Base-by-base conservation (phyloP, 2,329 filamentous ascomycete genomes). In the Talaromyces sp. region DNA sequence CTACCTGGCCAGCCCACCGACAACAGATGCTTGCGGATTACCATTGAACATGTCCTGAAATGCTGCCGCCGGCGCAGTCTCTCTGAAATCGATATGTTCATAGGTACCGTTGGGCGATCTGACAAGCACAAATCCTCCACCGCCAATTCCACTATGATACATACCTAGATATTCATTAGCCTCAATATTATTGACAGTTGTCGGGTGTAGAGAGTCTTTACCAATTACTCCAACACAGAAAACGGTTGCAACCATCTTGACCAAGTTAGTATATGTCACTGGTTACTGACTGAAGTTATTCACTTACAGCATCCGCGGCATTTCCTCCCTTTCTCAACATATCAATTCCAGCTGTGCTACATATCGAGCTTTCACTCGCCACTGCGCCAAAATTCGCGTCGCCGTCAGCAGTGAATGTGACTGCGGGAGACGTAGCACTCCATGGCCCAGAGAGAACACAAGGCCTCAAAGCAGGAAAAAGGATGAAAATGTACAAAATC, bases 101-200 rank as follows among this genome's bases (percentile, higher is more conserved):
- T 93, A 96, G 19, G 82, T 82, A n/a, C 92, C 92, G 66, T 91
- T 82, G 16, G 86, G 80, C 39, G 87, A 84, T 57, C 91, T 88
- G 5, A 97, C 86, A 5, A 97, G 83, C 84, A 93, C 90, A 78
- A 98, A 98, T 2, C 94, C 94, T 47, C 94, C 94, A 7, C 94
- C 94, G 22, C 91, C 93, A 66, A 97, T 90, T 16, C 94, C 93
- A 47, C 79, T 83, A 75, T 93, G 90, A 70, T 92, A 91, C 87
- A 91, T 91, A 64, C 85, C 82, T 83, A 49, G 11, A 39, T 22
- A 10, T 24, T 9, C 9, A 22, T 67, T 58, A 66, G 67, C 33
- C 7, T 22, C 7, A 35, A 35, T 37, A 35, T 22, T 2, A 13
- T 14, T 37, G 8, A 33, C 50, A 13, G 24, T 31, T 3, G 50